These are phyloP conservation scores for Kluyveromyces sp. DNA, from an alignment of 1,139 yeast species.

Conservation along the genomic window DNA sequence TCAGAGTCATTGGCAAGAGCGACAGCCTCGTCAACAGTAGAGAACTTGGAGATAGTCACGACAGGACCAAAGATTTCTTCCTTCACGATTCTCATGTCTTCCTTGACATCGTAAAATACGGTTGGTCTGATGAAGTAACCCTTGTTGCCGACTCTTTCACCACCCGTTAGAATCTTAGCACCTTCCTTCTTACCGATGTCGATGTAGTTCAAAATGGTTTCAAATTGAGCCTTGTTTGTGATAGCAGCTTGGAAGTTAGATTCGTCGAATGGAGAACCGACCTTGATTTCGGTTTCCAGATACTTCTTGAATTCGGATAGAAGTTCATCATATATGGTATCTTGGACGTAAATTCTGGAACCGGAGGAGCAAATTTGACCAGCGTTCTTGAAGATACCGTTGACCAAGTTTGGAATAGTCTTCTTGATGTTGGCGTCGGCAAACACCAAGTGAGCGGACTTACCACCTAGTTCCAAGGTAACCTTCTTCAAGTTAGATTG, in stretches of 20 bases:
- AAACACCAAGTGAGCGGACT: conserved; percentile 72
- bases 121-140: conserved; percentile 68
- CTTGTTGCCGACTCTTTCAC: conserved; percentile 49
- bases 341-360: conserved; percentile 74
- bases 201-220: conserved; percentile 62
- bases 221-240: conserved; percentile 61
- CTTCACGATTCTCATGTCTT: conserved; percentile 48
- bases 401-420: conserved; percentile 51
- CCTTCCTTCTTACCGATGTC: conserved; percentile 64
- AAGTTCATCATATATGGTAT: conserved; percentile 60
- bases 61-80: conserved; percentile 78
- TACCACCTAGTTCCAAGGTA: conserved; percentile 80
- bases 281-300: conserved; percentile 44
- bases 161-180: conserved; percentile 65
- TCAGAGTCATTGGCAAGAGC: conserved; percentile 58
- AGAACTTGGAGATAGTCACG: conserved; percentile 58
- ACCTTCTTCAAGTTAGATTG: conserved; percentile 64
- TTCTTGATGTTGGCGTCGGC: conserved; percentile 60
- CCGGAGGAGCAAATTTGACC: conserved; percentile 89
- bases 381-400: conserved; percentile 67
- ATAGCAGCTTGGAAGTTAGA: conserved; percentile 67
- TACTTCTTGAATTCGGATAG: conserved; percentile 50
- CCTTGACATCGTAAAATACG: conserved; percentile 55
- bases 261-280: conserved; percentile 70
- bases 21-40: conserved; percentile 54